These are phyloP conservation scores for Hymenoscyphus repandus DNA, from an alignment of 2,329 filamentous ascomycete genomes.

Conservation along the genomic window DNA sequence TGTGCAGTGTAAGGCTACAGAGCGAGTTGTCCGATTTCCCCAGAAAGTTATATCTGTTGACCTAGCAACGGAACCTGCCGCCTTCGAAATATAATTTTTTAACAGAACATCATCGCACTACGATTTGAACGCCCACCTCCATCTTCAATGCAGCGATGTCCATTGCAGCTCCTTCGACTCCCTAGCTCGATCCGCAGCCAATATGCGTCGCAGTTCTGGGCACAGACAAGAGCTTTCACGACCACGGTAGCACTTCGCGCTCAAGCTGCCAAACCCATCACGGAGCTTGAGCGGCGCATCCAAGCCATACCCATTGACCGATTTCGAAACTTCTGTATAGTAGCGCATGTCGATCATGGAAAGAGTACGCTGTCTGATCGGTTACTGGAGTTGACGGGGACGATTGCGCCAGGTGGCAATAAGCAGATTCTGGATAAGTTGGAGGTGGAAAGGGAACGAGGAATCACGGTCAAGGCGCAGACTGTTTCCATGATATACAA, in stretches of 20 bases:
- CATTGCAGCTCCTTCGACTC: conserved; percentile 30
- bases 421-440: conserved; percentile 97
- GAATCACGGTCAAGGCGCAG: conserved; percentile 98
- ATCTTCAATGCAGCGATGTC: conserved; percentile 33
- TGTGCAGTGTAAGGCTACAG: background rate
- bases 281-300: conserved; percentile 55
- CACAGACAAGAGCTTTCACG: conserved; percentile 22
- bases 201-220: conserved; percentile 26
- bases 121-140: conserved; percentile 6
- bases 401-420: conserved; percentile 78
- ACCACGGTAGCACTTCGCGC: conserved; percentile 25
- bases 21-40: conserved; percentile 1
- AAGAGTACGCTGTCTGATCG: conserved; percentile 95
- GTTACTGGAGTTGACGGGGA: conserved; percentile 87
- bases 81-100: conserved; percentile 10
- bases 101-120: background rate
- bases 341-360: conserved; percentile 97
- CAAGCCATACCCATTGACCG: conserved; percentile 71
- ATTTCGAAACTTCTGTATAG: conserved; percentile 95
- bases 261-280: conserved; percentile 28
- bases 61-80: conserved; percentile 11
- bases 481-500: conserved; percentile 98
- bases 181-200: conserved; percentile 28
- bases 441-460: conserved; percentile 91
- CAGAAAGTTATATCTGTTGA: conserved; percentile 4